Evolutionary conservation across 192 early-diverging fungal species (phyloP).

Genomic region (Backusella australiensis): DNA sequence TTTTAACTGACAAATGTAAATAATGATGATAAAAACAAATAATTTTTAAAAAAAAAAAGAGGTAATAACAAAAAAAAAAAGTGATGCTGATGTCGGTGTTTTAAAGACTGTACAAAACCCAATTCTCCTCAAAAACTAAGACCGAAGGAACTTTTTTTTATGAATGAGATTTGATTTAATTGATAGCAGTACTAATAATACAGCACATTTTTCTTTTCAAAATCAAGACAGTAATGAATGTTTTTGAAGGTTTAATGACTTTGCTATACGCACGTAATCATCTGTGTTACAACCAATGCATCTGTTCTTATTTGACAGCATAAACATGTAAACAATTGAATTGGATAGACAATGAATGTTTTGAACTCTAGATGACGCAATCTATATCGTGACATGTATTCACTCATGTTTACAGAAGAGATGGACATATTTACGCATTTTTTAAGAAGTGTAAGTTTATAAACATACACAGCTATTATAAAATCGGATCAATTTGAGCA

Average conservation of each 20-base stretch:
- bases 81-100: not conserved
- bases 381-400: no score
- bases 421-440: no score
- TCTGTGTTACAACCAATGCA: not conserved
- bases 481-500: no score
- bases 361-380: no score
- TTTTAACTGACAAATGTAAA: not conserved
- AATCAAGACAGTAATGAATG: no score
- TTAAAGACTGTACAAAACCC: not conserved
- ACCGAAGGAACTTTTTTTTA: not conserved
- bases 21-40: not conserved
- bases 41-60: not conserved
- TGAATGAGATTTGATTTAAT: not conserved
- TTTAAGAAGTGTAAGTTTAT: no score
- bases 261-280: not conserved
- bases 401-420: no score
- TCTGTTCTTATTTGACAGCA: not conserved
- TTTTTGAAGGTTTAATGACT: not conserved
- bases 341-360: no score
- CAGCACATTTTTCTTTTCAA: no score
- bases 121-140: not conserved
- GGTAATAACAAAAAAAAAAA: not conserved
- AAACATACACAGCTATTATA: no score
- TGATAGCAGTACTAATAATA: no score
- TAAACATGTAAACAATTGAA: not conserved